phyloP scores from a whole-genome alignment of 768 basidiomycete genomes.

The Dendrothele bispora region DNA sequence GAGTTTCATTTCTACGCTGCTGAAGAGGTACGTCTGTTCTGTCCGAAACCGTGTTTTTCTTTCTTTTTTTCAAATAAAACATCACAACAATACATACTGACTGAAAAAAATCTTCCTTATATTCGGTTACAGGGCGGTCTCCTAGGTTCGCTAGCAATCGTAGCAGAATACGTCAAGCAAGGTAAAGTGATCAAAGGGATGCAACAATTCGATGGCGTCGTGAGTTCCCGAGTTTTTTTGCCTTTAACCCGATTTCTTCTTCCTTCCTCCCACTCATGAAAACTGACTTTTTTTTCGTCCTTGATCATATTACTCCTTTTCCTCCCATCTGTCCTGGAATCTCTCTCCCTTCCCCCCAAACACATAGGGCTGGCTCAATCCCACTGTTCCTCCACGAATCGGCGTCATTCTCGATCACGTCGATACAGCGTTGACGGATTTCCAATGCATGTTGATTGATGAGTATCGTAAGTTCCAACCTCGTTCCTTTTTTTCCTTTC shows the following conservation, averaged over 20 bases:
- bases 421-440: slow-evolving; percentile 31
- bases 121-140: slow-evolving; percentile 13
- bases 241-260: no score
- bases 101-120: slow-evolving; percentile 31
- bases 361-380: slow-evolving; percentile 23
- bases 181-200: slow-evolving; percentile 38
- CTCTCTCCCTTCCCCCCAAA: slow-evolving; percentile 13
- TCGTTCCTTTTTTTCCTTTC: slow-evolving; percentile 4
- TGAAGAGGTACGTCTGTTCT: slow-evolving; percentile 39
- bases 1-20: slow-evolving; percentile 35
- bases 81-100: slow-evolving; percentile 51
- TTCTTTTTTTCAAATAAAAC: no score
- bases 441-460: slow-evolving; percentile 31
- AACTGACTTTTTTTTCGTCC: slow-evolving; percentile 12
- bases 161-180: slow-evolving; percentile 34
- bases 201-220: slow-evolving; percentile 36
- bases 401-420: slow-evolving; percentile 20
- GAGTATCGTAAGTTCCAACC: slow-evolving; percentile 29
- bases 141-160: slow-evolving; percentile 37
- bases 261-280: no score
- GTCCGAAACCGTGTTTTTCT: no score
- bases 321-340: neutral
- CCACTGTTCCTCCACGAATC: slow-evolving; percentile 6
- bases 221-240: no score
- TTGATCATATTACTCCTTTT: slow-evolving; percentile 8